Conservation (phyloP, 768 basidiomycete species). For the Terana coerulea region DNA sequence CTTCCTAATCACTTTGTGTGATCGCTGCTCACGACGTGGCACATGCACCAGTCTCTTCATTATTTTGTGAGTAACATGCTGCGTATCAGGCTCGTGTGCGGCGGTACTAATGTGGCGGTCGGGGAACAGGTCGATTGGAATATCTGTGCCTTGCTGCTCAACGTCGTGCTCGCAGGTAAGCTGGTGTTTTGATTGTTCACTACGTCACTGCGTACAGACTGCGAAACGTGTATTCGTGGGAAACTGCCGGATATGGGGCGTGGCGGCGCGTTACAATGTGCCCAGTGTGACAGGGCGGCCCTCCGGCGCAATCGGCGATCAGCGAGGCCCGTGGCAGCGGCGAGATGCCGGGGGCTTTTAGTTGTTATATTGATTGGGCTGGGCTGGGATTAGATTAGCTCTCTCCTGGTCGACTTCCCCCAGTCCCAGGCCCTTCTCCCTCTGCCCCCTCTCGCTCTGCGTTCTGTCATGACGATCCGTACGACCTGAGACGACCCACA, state of each 20-base stretch:
- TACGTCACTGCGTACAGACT: conserved; percentile 19
- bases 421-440: conserved; percentile 4
- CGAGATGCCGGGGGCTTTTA: conserved; percentile 1
- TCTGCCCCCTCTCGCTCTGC: not conserved
- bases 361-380: not conserved
- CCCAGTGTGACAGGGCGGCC: too few species aligned
- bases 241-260: conserved; percentile 7
- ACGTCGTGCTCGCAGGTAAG: conserved; percentile 10
- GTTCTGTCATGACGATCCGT: conserved; percentile 13
- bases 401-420: not conserved
- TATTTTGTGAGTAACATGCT: not conserved
- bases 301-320: too few species aligned
- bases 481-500: conserved; percentile 19
- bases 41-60: not conserved
- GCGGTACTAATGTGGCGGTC: not conserved
- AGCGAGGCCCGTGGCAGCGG: not conserved
- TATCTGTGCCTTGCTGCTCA: not conserved
- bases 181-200: not conserved
- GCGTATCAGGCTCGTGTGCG: not conserved
- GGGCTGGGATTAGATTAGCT: conserved; percentile 1
- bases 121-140: not conserved
- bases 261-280: not conserved
- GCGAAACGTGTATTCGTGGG: conserved; percentile 26
- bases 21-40: not conserved
- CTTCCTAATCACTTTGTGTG: not conserved